phyloP scores from a whole-genome alignment of 768 basidiomycete genomes.

The Lactarius pseudohatsudake region DNA sequence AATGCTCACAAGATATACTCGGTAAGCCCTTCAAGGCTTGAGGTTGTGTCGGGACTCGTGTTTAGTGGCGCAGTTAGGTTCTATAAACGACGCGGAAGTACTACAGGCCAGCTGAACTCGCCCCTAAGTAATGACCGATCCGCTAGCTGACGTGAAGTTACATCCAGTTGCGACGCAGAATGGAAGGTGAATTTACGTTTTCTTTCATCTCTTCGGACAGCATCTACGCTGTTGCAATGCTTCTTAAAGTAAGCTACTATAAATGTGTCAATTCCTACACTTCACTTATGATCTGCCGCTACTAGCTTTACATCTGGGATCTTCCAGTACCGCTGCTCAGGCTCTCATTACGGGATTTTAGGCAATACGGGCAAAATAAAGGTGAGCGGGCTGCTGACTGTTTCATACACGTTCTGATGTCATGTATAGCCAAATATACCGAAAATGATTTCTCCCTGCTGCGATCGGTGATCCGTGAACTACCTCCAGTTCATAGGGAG shows the following conservation, averaged over 20 bases:
- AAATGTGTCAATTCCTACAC: not conserved
- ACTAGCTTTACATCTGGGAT: constrained; percentile 78
- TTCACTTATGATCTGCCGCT: not conserved
- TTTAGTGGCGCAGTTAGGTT: constrained; percentile 46
- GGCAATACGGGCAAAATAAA: constrained; percentile 75
- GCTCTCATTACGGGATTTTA: constrained; percentile 74
- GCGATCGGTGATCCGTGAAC: constrained; percentile 77
- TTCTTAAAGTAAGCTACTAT: constrained; percentile 66
- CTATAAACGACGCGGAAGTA: constrained; percentile 79
- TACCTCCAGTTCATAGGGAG: constrained; percentile 82
- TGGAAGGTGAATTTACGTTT: constrained; percentile 81
- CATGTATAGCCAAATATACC: constrained; percentile 63
- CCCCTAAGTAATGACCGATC: not conserved
- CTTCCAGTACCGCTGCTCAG: constrained; percentile 90
- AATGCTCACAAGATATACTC: constrained; percentile 80
- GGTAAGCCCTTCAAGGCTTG: constrained; percentile 40
- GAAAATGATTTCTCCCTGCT: constrained; percentile 68
- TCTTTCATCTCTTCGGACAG: constrained; percentile 74
- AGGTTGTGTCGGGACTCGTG: constrained; percentile 1
- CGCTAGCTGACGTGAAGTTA: constrained; percentile 13
- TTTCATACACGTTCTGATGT: not conserved
- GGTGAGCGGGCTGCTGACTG: constrained; percentile 41
- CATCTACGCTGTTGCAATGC: constrained; percentile 76
- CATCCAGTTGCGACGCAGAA: constrained; percentile 73
- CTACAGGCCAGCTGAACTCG: constrained; percentile 56